Conservation (phyloP, 2,329 filamentous ascomycete species). For the Gremmenia infestans region DNA sequence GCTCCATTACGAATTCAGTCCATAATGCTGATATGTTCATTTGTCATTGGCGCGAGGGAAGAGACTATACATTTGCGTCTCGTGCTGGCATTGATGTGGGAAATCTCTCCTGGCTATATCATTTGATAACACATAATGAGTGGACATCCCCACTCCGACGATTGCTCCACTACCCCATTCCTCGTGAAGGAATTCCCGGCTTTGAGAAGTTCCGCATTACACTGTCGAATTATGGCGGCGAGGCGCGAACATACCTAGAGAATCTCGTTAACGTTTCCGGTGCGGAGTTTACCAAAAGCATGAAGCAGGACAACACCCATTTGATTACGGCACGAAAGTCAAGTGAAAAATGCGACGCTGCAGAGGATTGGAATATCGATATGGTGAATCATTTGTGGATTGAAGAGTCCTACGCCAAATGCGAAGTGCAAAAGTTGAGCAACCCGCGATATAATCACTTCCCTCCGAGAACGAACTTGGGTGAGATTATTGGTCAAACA, state of each 20-base stretch:
- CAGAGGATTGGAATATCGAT: constrained; percentile 84
- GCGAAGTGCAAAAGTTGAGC: constrained; percentile 67
- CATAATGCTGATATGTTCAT: constrained; percentile 76
- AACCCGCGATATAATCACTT: constrained; percentile 79
- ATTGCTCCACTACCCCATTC: constrained; percentile 85
- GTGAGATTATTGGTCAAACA: constrained; percentile 88
- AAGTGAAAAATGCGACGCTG: constrained; percentile 91
- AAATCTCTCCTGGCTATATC: constrained; percentile 90
- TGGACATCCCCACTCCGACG: constrained; percentile 84
- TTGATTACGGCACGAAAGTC: constrained; percentile 83
- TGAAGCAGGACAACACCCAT: constrained; percentile 94
- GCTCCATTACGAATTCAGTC: constrained; percentile 59
- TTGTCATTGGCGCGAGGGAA: constrained; percentile 79
- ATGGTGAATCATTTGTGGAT: constrained; percentile 96
- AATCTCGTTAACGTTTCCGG: constrained; percentile 82
- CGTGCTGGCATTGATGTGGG: constrained; percentile 78
- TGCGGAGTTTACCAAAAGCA: constrained; percentile 86
- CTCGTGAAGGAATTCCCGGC: constrained; percentile 69
- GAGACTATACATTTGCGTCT: constrained; percentile 72
- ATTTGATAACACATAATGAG: constrained; percentile 79
- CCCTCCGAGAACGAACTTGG: constrained; percentile 81
- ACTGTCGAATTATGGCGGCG: constrained; percentile 93
- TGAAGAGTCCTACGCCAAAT: constrained; percentile 93
- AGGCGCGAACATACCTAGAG: constrained; percentile 88
- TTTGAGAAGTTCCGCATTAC: constrained; percentile 77